These are phyloP conservation scores for Verticillium nubilum DNA, from an alignment of 2,329 filamentous ascomycete genomes.

Conservation along the genomic window DNA sequence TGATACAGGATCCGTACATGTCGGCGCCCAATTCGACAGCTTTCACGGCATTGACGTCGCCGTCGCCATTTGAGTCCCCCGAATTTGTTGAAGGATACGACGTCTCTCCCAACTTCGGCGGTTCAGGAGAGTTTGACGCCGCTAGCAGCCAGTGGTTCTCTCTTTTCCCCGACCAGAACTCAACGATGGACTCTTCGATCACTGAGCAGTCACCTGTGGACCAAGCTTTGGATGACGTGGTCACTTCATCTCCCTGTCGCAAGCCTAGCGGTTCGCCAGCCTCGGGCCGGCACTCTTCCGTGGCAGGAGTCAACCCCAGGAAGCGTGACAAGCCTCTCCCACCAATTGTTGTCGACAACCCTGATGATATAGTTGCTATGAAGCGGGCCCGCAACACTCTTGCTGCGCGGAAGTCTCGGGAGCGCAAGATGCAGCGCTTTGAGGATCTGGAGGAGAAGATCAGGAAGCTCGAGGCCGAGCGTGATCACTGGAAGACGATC, in stretches of 20 bases:
- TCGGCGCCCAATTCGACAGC: constrained; percentile 79
- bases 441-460: constrained; percentile 72
- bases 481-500: constrained; percentile 60
- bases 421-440: constrained; percentile 74
- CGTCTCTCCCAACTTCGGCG: constrained; percentile 71
- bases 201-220: constrained; percentile 30
- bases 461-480: constrained; percentile 59
- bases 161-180: constrained; percentile 57
- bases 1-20: constrained; percentile 61
- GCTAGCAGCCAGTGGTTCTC: constrained; percentile 60
- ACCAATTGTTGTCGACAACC: constrained; percentile 71
- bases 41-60: constrained; percentile 80
- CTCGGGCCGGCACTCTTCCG: constrained; percentile 58
- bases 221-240: constrained; percentile 14
- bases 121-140: constrained; percentile 49
- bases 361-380: constrained; percentile 68
- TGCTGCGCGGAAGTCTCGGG: constrained; percentile 87
- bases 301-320: constrained; percentile 65
- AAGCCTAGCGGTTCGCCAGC: constrained; percentile 42
- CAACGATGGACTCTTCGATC: constrained; percentile 35
- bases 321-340: constrained; percentile 77
- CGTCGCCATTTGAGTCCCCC: constrained; percentile 74
- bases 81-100: constrained; percentile 66
- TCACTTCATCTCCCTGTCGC: constrained; percentile 33
- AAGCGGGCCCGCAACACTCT: constrained; percentile 93